Percentiles rank a stretch among this genome's conserved stretches.
phyloP scores from a whole-genome alignment of 2,329 filamentous ascomycete species.

The Herpotrichia juniperi region DNA sequence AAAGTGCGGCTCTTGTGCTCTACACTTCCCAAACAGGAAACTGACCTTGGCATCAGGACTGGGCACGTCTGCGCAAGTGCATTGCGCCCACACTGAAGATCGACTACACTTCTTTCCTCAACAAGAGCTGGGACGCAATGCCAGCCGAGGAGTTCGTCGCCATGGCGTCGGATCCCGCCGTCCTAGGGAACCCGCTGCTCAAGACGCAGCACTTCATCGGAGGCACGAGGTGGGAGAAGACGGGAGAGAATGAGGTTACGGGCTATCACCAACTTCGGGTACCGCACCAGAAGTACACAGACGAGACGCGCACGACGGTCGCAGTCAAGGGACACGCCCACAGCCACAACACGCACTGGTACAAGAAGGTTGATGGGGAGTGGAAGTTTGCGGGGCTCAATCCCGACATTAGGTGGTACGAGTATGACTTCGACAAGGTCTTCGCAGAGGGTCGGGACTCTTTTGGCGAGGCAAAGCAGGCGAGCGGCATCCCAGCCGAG shows the following conservation, averaged over 20 bases:
- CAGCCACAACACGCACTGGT: constrained; percentile 60
- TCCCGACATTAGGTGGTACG: constrained; percentile 61
- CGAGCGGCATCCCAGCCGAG: constrained; percentile 42
- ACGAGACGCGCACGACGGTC: constrained; percentile 54
- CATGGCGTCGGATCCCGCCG: constrained; percentile 58
- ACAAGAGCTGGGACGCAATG: constrained; percentile 63
- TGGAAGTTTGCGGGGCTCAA: constrained; percentile 64
- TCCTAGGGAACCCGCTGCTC: constrained; percentile 61
- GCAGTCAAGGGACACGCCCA: constrained; percentile 63
- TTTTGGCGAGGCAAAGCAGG: constrained; percentile 51
- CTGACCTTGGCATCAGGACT: constrained; percentile 52
- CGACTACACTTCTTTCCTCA: constrained; percentile 68
- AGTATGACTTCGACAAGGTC: constrained; percentile 63
- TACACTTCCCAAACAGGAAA: constrained; percentile 2
- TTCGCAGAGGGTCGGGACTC: constrained; percentile 56
- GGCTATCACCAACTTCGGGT: constrained; percentile 65
- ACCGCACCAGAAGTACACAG: constrained; percentile 62
- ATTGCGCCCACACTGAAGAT: constrained; percentile 69
- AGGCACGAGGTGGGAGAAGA: constrained; percentile 59
- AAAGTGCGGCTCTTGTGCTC: constrained; percentile 50
- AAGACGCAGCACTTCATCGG: constrained; percentile 65
- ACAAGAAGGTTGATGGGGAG: constrained; percentile 62
- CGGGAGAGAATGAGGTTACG: constrained; percentile 54
- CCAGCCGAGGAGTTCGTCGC: constrained; percentile 59
- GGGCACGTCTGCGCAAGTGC: constrained; percentile 63